Base-by-base conservation (phyloP, 208 protist genomes). In the Trypanosoma boissoni region DNA sequence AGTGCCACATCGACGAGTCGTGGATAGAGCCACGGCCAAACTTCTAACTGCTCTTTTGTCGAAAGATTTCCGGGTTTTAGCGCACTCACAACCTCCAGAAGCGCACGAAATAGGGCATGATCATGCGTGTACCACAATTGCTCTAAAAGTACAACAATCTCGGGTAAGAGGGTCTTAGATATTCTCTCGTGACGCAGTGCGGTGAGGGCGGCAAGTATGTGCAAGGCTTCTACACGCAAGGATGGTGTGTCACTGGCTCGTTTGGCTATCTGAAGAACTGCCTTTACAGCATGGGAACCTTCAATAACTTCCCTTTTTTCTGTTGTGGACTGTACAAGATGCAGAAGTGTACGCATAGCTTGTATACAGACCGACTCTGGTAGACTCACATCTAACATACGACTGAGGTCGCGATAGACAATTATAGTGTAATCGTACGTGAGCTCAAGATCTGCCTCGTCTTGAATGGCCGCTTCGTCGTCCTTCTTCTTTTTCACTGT, bases 351-450 rank as follows among this genome's bases (percentile, higher is more conserved):
- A 21, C 84, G 86, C 72, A 96, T 70, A 9, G 84, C 78, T 61
- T 93, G 83, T 28, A 70, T 78, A 71, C 82, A 88, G 34, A 96
- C 89, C 16, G 77, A 78, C 41, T 96, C 86, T 20, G 86, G 84
- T 14, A 93, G 76, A 18, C 84, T 81, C 32, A 81, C 61, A 68
- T 93, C 89, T 21, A 96, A 67, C 80, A 94, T 90, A 41, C 84
- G 83, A 55, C 86, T 88, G 21, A 96, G 69, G 41, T 88, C 87
- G 54, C 86, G 83, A 74, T 96, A 96, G 10, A 92, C 86, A 65
- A 96, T 96, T 28, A 92, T 84, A 28, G 82, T 91, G 73, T 93
- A 96, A 66, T 96, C 86, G 62, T 86, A 92, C n/a, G 84, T 91
- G n/a, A 95, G 74, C 62, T 90, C 81, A 8, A 92, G 73, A 54